Evolutionary conservation across 2,329 filamentous ascomycete genomes (phyloP).

Genomic region (Colletotrichum tamarilloi): DNA sequence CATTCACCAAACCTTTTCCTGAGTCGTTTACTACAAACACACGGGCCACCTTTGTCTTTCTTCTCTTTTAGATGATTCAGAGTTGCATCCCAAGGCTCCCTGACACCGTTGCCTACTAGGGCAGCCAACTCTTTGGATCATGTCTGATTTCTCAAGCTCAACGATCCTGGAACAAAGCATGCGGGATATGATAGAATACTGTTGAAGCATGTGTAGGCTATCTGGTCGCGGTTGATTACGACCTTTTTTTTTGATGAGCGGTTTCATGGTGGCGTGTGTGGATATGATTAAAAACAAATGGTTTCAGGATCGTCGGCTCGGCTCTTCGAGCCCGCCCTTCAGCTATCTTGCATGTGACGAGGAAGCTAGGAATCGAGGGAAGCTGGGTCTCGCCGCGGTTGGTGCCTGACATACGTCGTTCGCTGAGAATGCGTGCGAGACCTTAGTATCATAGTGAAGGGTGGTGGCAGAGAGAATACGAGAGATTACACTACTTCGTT

Average conservation of each 20-base stretch:
- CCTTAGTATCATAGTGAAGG: neutral
- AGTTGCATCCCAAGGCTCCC: neutral
- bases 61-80: slow-evolving; percentile 1
- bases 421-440: neutral
- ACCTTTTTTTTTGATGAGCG: slow-evolving; percentile 8
- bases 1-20: slow-evolving; percentile 2
- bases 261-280: neutral
- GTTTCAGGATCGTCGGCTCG: slow-evolving; percentile 31
- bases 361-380: slow-evolving; percentile 7
- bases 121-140: neutral
- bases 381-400: neutral
- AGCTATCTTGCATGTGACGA: slow-evolving; percentile 19
- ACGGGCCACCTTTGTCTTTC: neutral
- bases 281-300: neutral
- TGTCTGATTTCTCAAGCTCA: neutral
- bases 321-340: neutral
- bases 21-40: neutral
- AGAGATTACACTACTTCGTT: neutral
- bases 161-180: slow-evolving; percentile 23
- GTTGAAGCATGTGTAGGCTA: slow-evolving; percentile 29
- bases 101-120: neutral
- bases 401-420: neutral
- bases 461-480: neutral
- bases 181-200: slow-evolving; percentile 23
- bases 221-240: slow-evolving; percentile 11